These are phyloP conservation scores for Pleurotus platypus DNA, from an alignment of 768 basidiomycete genomes.

Conservation along the genomic window DNA sequence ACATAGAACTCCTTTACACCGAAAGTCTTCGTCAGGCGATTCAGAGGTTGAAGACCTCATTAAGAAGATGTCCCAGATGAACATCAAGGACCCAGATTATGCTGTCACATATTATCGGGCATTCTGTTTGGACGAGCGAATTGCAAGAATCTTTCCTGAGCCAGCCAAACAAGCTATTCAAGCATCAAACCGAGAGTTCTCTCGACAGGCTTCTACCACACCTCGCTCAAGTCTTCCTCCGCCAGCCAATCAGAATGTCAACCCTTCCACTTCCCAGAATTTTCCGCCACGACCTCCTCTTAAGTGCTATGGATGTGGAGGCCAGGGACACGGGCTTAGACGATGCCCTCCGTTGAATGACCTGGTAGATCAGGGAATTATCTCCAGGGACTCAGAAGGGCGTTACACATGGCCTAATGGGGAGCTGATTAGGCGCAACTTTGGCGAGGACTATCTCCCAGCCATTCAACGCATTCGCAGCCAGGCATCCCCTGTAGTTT, in stretches of 20 bases:
- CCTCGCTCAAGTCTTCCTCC: background rate
- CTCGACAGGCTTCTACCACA: background rate
- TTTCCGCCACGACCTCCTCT: background rate
- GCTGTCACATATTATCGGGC: constrained; percentile 2
- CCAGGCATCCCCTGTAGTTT: background rate
- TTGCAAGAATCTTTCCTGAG: background rate
- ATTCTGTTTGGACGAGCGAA: background rate
- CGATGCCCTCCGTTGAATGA: background rate
- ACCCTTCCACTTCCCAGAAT: background rate
- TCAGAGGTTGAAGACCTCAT: constrained; percentile 6
- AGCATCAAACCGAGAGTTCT: background rate
- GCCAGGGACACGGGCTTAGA: background rate
- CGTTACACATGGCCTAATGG: background rate
- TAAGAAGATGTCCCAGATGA: constrained; percentile 3
- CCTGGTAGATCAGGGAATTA: background rate
- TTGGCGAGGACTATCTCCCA: background rate
- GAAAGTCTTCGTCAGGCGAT: background rate
- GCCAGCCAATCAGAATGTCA: background rate
- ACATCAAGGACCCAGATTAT: constrained; percentile 4
- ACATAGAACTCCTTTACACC: too few species aligned
- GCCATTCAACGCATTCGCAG: background rate
- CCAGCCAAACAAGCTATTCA: background rate
- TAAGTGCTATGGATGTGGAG: constrained; percentile 4
- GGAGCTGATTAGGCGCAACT: background rate
- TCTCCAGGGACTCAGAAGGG: background rate